Evolutionary conservation across 2,329 filamentous ascomycete species (phyloP).

Genomic region (Aspergillus intermedius): DNA sequence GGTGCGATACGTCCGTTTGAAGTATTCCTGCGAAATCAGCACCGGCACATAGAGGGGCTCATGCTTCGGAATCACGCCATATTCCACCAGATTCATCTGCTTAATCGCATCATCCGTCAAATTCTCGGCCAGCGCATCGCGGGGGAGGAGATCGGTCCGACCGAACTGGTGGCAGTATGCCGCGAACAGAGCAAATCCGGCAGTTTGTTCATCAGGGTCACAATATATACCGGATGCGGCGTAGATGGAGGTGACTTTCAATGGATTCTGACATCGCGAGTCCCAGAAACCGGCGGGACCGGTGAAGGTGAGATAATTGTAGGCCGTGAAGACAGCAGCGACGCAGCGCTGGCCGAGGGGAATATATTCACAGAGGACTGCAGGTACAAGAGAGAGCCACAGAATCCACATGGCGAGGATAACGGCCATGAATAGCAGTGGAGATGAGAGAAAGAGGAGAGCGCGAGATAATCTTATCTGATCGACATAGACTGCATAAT

Average conservation of each 20-base stretch:
- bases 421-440: neutral
- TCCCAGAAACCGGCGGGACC: conserved; percentile 11
- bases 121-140: conserved; percentile 23
- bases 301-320: conserved; percentile 26
- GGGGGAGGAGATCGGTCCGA: conserved; percentile 19
- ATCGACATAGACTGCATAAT: neutral
- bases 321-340: conserved; percentile 25
- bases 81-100: conserved; percentile 28
- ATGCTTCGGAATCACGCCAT: conserved; percentile 18
- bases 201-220: conserved; percentile 14
- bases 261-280: conserved; percentile 25
- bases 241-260: conserved; percentile 31
- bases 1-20: conserved; percentile 23
- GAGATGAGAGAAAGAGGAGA: neutral
- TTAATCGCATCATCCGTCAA: conserved; percentile 28
- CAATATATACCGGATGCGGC: conserved; percentile 30
- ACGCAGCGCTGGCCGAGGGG: conserved; percentile 26
- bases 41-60: conserved; percentile 19
- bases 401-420: neutral
- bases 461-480: neutral
- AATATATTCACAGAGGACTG: neutral
- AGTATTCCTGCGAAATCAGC: conserved; percentile 27
- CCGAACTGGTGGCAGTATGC: conserved; percentile 18
- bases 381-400: neutral
- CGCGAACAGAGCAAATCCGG: conserved; percentile 18